Conservation (phyloP, 2,329 filamentous ascomycete species). For the Aureobasidium melanogenum region DNA sequence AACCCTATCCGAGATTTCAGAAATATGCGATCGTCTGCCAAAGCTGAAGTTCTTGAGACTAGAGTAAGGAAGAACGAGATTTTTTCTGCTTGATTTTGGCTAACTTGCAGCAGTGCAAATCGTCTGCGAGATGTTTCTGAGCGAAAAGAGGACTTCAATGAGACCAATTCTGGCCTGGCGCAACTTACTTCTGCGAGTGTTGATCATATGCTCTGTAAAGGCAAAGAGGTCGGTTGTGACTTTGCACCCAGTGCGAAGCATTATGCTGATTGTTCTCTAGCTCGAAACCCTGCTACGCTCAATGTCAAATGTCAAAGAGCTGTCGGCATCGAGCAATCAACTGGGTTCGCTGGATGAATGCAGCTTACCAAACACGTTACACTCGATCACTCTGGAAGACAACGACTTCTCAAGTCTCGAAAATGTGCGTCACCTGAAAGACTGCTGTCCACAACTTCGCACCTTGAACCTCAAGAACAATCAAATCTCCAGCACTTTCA, state of each 20-base stretch:
- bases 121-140: constrained; percentile 43
- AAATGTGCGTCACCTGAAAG: constrained; percentile 37
- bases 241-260: not conserved
- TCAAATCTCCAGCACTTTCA: constrained; percentile 40
- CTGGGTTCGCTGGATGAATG: constrained; percentile 25
- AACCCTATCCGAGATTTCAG: constrained; percentile 54
- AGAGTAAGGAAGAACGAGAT: constrained; percentile 48
- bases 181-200: constrained; percentile 20
- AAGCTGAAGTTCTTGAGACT: constrained; percentile 58
- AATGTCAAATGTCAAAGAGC: constrained; percentile 47
- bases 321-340: constrained; percentile 38
- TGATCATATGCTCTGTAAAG: constrained; percentile 37
- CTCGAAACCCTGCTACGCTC: constrained; percentile 31
- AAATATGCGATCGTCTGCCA: constrained; percentile 63
- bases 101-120: constrained; percentile 52
- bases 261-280: not conserved
- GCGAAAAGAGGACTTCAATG: not conserved
- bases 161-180: constrained; percentile 9
- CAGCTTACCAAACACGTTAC: constrained; percentile 44
- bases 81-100: not conserved
- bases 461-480: constrained; percentile 64
- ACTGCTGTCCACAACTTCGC: constrained; percentile 43
- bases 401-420: constrained; percentile 57
- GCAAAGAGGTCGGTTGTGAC: constrained; percentile 23
- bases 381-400: constrained; percentile 60